These are phyloP conservation scores for Tylopilus subfusipes DNA, from an alignment of 768 basidiomycete genomes.

Conservation along the genomic window DNA sequence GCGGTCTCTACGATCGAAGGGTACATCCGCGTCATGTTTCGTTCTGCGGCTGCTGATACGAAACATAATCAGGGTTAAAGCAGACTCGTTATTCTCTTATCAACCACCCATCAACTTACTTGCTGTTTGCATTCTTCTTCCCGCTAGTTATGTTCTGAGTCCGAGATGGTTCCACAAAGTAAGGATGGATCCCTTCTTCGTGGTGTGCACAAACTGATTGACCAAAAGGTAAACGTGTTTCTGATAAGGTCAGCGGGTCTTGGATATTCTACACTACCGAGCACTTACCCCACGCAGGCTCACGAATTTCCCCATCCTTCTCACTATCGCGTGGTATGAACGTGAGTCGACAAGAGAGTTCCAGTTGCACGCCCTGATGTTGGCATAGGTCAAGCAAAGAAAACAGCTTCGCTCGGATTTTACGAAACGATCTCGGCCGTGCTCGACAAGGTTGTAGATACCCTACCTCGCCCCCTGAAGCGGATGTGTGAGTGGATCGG, in stretches of 20 bases:
- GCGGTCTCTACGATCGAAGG: constrained; percentile 95
- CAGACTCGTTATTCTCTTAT: constrained; percentile 90
- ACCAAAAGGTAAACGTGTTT: constrained; percentile 73
- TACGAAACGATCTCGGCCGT: constrained; percentile 68
- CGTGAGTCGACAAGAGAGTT: constrained; percentile 33
- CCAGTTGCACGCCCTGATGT: background rate
- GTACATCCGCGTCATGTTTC: constrained; percentile 36
- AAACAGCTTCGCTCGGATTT: constrained; percentile 58
- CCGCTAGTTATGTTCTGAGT: constrained; percentile 77
- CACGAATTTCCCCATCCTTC: constrained; percentile 81
- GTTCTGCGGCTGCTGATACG: constrained; percentile 12
- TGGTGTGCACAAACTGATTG: constrained; percentile 14
- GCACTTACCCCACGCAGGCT: constrained; percentile 38
- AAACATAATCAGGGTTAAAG: constrained; percentile 60
- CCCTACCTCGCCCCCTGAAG: constrained; percentile 71
- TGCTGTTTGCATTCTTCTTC: constrained; percentile 83
- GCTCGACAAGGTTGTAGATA: constrained; percentile 68
- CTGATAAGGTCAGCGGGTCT: constrained; percentile 62
- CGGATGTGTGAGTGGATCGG: constrained; percentile 56
- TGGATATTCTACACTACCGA: background rate
- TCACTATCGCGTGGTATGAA: constrained; percentile 82
- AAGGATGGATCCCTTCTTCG: constrained; percentile 6
- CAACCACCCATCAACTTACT: constrained; percentile 90
- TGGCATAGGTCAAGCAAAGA: constrained; percentile 55
- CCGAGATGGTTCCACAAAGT: constrained; percentile 99